Evolutionary conservation across 208 protist species (phyloP).

Genomic region (Leishmania arabica): DNA sequence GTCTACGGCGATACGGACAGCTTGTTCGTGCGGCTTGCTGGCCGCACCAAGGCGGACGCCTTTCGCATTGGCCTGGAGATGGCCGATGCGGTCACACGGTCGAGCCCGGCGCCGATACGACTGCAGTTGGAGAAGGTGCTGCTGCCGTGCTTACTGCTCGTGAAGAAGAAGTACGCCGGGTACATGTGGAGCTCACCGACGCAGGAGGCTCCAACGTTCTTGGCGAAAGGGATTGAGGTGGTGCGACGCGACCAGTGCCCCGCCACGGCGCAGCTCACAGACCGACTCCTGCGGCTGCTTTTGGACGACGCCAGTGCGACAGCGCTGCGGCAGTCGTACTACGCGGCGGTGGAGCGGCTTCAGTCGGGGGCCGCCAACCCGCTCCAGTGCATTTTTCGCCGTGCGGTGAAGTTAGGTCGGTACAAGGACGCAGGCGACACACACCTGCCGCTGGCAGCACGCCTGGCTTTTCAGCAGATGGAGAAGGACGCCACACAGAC

Average conservation of each 20-base stretch:
- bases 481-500: slow-evolving; percentile 54
- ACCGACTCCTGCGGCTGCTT: slow-evolving; percentile 47
- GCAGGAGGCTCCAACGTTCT: slow-evolving; percentile 95
- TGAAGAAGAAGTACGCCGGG: slow-evolving; percentile 99
- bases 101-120: slow-evolving; percentile 95
- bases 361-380: slow-evolving; percentile 56
- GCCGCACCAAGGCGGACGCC: slow-evolving; percentile 59
- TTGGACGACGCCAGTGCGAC: slow-evolving; percentile 46
- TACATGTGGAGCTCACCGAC: slow-evolving; percentile 96
- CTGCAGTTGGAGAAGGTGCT: slow-evolving; percentile 99
- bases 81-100: slow-evolving; percentile 91
- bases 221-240: slow-evolving; percentile 98
- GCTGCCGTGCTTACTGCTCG: slow-evolving; percentile 99
- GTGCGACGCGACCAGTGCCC: slow-evolving; percentile 99
- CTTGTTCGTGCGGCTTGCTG: slow-evolving; percentile 95
- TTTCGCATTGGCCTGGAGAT: slow-evolving; percentile 76
- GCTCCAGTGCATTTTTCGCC: slow-evolving; percentile 71
- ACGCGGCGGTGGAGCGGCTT: slow-evolving; percentile 44
- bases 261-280: slow-evolving; percentile 46
- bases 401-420: slow-evolving; percentile 71
- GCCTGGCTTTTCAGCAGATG: slow-evolving; percentile 62
- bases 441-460: slow-evolving; percentile 62
- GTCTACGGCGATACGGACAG: slow-evolving; percentile 99
- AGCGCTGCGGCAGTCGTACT: slow-evolving; percentile 39
- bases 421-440: slow-evolving; percentile 43